A percentile compares a stretch with the other conserved stretches of the same genome.
Evolutionary conservation across 805 yeast species (phyloP).

Genomic region (Kazachstania bromeliacearum): DNA sequence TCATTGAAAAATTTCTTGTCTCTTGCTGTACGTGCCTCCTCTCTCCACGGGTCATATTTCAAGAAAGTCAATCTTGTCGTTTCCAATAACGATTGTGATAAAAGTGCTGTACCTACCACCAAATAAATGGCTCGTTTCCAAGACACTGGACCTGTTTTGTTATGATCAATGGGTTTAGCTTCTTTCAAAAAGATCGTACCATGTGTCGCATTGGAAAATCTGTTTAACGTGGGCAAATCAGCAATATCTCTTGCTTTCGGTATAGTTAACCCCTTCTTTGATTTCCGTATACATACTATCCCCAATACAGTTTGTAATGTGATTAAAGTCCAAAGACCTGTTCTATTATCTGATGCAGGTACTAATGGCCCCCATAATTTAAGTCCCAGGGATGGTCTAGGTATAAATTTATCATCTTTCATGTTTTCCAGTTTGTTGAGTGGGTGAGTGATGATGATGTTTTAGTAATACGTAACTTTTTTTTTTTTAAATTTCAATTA

Average conservation of each 20-base stretch:
- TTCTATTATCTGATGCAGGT: slow-evolving; percentile 58
- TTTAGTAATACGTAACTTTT: neutral
- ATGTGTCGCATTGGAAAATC: slow-evolving; percentile 26
- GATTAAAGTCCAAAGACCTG: slow-evolving; percentile 44
- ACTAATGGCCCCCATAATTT: slow-evolving; percentile 61
- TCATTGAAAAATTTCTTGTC: slow-evolving; percentile 31
- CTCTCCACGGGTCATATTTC: slow-evolving; percentile 61
- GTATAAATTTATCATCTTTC: slow-evolving; percentile 12
- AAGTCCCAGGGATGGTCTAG: slow-evolving; percentile 52
- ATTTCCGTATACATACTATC: slow-evolving; percentile 19
- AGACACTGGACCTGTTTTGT: neutral
- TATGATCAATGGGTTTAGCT: neutral
- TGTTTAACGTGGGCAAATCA: slow-evolving; percentile 27
- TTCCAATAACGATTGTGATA: slow-evolving; percentile 52
- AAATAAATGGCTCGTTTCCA: slow-evolving; percentile 28
- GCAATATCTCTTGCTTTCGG: slow-evolving; percentile 19
- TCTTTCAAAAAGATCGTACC: slow-evolving; percentile 8
- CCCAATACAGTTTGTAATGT: slow-evolving; percentile 49
- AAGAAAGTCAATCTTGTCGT: slow-evolving; percentile 36
- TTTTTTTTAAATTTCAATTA: neutral
- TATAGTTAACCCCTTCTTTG: slow-evolving; percentile 6
- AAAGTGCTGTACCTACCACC: slow-evolving; percentile 36
- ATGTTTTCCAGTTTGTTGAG: neutral
- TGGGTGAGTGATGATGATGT: neutral
- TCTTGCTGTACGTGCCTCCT: slow-evolving; percentile 52